phyloP scores from a whole-genome alignment of 441 rosid genomes.

The Croton setiger region DNA sequence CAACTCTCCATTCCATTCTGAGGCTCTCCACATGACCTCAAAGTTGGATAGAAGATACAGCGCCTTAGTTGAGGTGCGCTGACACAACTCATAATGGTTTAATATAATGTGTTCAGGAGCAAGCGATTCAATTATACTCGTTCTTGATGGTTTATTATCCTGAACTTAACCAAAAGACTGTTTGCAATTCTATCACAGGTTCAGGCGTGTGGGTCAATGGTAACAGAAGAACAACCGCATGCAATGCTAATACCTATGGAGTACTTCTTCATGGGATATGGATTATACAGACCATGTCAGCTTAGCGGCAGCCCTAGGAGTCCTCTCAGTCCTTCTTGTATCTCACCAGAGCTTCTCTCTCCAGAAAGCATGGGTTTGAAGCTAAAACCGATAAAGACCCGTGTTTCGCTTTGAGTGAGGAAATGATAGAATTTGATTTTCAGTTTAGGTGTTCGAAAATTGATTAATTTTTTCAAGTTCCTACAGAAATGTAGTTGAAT shows the following conservation, averaged over 20 bases:
- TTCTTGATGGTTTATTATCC: too few species aligned
- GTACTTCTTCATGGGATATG: constrained; percentile 82
- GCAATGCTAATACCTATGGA: constrained; percentile 96
- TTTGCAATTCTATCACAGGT: constrained; percentile 39
- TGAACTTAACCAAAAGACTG: neutral
- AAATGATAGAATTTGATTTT: neutral
- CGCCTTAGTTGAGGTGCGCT: constrained; percentile 79
- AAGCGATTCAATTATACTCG: neutral
- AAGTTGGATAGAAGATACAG: constrained; percentile 73
- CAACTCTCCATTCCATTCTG: constrained; percentile 68
- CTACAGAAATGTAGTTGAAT: constrained; percentile 22
- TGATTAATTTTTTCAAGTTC: constrained; percentile 6
- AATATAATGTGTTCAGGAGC: neutral
- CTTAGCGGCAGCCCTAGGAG: constrained; percentile 77
- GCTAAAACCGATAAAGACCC: constrained; percentile 88
- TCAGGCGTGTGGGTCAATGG: constrained; percentile 90
- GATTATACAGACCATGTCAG: constrained; percentile 56
- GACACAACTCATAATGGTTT: neutral
- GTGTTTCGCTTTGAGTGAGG: constrained; percentile 31
- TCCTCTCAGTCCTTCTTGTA: constrained; percentile 74
- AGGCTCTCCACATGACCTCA: constrained; percentile 75
- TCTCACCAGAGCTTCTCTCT: constrained; percentile 90
- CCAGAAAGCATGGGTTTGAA: constrained; percentile 98
- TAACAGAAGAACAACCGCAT: constrained; percentile 93
- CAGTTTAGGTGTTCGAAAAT: neutral